Base-by-base conservation (phyloP, 306 rosid species). In the Lathyrus oleraceus region DNA sequence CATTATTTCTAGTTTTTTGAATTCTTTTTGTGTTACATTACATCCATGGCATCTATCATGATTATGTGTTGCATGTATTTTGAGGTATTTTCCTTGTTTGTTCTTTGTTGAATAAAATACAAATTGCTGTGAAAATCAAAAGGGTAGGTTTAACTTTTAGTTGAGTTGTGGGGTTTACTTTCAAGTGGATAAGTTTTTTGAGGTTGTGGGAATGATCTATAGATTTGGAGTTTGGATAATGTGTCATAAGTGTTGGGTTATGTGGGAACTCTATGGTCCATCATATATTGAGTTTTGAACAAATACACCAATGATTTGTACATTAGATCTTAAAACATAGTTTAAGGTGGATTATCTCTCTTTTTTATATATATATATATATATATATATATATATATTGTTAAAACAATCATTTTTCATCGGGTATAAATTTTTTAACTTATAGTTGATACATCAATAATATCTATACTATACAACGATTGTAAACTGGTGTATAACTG, bases 11-110 rank as follows among this genome's bases (percentile, higher is more conserved):
- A 2, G 7, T 61, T 38, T 61, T 5, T 35, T 14, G 10, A 35
- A 59, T 72, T 43, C 39, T 25, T 47, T 73, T 42, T 2, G 35
- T 23, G 23, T 30, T 13, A 1, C 75, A 60, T 49, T 10, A 0
- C 76, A 63, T 76, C 43, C 53, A 72, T 70, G 61, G 8, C 71
- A 71, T 61, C 10, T 9, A 27, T 16, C 5, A 59, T 65, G 66
- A 74, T 32, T 11, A 38, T 51, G 69, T 61, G 47, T 76, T 68
- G 15, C 25, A 27, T 54, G 39, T 25, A 42, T 25, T 56, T 56
- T 11, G 25, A 11, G 11, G 4, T 61, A 47, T 32, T 47, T 48
- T 44, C n/a, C n/a, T 8, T 4, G 6, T 59, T 56, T 60, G 38
- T 35, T 17, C n/a, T 28, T 12, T 61, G 42, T 15, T 60, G 14